A percentile compares a stretch with the other conserved stretches of the same genome.
These are phyloP conservation scores for Trichoderma parareesei DNA, from an alignment of 495 filamentous ascomycete genomes.

Conservation along the genomic window DNA sequence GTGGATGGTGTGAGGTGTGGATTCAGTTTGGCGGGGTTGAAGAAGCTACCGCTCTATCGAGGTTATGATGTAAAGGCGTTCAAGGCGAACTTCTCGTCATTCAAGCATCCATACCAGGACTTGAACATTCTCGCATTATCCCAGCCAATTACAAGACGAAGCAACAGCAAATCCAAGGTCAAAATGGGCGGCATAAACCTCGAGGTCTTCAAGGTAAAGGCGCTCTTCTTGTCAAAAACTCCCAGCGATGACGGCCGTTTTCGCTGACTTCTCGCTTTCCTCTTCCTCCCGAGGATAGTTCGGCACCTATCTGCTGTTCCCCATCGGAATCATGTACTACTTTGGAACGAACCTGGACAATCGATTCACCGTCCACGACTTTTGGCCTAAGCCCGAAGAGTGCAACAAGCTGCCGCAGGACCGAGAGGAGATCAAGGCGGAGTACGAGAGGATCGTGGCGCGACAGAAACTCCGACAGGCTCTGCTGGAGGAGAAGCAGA, in stretches of 20 bases:
- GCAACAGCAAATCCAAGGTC: background rate
- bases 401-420: conserved; percentile 86
- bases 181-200: conserved; percentile 79
- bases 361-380: conserved; percentile 77
- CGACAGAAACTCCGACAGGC: conserved; percentile 50
- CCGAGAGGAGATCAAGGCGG: conserved; percentile 72
- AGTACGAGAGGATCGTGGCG: conserved; percentile 65
- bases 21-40: background rate
- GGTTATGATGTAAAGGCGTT: conserved; percentile 4
- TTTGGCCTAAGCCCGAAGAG: conserved; percentile 85
- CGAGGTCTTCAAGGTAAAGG: conserved; percentile 84
- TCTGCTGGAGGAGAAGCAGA: conserved; percentile 19
- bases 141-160: background rate
- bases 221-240: background rate
- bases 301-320: conserved; percentile 97
- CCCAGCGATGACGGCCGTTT: conserved; percentile 11
- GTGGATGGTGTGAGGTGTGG: background rate
- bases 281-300: conserved; percentile 50
- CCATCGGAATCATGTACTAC: conserved; percentile 99
- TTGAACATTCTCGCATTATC: background rate
- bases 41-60: conserved; percentile 8
- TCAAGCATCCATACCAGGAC: background rate
- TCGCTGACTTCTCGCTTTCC: background rate
- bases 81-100: conserved; percentile 1
- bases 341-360: conserved; percentile 97